Evolutionary conservation across 768 basidiomycete genomes (phyloP), one percentile per base, ranked within the genome.

Genomic region (Termitomyces sp.): DNA sequence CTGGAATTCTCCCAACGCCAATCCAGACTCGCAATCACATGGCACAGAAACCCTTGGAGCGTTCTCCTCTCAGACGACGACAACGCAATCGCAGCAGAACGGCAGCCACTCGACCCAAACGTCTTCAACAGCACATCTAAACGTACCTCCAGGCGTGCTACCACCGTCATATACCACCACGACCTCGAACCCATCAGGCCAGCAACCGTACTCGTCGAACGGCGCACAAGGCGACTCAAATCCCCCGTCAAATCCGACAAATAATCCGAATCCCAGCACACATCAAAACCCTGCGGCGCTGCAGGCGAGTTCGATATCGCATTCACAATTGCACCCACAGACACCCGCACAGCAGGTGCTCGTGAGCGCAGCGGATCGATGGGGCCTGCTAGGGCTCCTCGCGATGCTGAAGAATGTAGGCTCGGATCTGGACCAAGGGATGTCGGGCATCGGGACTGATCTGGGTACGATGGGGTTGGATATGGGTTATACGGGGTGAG

Each of bases 291-390:
- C 71, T 44, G 61, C 68, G 16, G 56, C 74, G 61, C 47, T 73
- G 39, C 72, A 66, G 57, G 52, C 66, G 48, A 66, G 63, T 34
- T 66, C 75, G 56, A 67, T 69, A 63, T 65, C 73, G 42, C 73
- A 72, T 48, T 57, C 67, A 40, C 76, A 71, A 64, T 82, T 78
- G 59, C 80, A 81, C 70, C 88, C 91, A 58, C 89, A 91, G 68
- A 92, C 91, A 43, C 94, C 95, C 2, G 92, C 93, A 44, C 91
- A 97, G 68, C 95, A 98, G 72, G 84, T 98, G 16, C 80, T 97
- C 41, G 84, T 91, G 62, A 90, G 87, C 59, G 92, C 95, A 2
- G 95, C 95, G 40, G 95, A 98, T 72, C 82, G 93, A 67, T 98
- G 94, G 94, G 95, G 95, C 3, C 77, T 98, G 16, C 68, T 94